phyloP scores from a whole-genome alignment of 2,329 filamentous ascomycete genomes.

The Verticillium tricorpus region DNA sequence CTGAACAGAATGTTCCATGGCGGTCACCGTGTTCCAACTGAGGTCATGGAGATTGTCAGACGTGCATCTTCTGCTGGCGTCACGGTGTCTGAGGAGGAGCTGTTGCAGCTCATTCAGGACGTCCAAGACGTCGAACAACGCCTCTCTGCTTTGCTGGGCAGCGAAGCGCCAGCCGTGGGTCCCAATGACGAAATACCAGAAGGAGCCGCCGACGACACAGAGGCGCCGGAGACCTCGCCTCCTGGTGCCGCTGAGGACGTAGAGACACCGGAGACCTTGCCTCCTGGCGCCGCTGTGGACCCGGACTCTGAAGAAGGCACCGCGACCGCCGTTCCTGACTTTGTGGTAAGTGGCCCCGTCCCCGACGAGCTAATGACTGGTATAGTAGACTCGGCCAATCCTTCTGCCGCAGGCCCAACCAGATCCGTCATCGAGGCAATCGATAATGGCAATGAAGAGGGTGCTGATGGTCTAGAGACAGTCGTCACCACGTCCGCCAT shows the following conservation, averaged over 20 bases:
- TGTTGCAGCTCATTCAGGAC: constrained; percentile 2
- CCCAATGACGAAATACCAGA: not conserved
- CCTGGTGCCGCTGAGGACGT: not conserved
- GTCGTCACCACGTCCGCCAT: constrained; percentile 6
- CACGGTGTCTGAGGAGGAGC: not conserved
- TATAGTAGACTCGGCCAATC: not conserved
- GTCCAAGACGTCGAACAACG: constrained; percentile 7
- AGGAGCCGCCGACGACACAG: not conserved
- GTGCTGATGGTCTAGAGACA: constrained; percentile 2
- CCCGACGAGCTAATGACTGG: not conserved
- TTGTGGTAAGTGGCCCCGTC: not conserved
- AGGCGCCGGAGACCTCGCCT: not conserved
- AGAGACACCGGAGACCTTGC: not conserved
- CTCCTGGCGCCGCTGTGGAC: not conserved
- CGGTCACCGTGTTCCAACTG: not conserved
- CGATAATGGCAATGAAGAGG: not conserved
- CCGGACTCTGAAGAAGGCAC: not conserved
- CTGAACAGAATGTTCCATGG: not conserved
- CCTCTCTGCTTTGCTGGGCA: constrained; percentile 1
- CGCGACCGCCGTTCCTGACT: not conserved
- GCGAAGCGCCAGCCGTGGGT: not conserved
- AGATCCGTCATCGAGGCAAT: not conserved
- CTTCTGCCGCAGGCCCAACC: not conserved
- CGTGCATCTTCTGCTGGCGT: not conserved
- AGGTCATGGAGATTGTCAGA: not conserved